A percentile compares a stretch with the other conserved stretches of the same genome.
These are phyloP conservation scores for Colletotrichum tofieldiae DNA, from an alignment of 2,329 filamentous ascomycete species.

Conservation along the genomic window DNA sequence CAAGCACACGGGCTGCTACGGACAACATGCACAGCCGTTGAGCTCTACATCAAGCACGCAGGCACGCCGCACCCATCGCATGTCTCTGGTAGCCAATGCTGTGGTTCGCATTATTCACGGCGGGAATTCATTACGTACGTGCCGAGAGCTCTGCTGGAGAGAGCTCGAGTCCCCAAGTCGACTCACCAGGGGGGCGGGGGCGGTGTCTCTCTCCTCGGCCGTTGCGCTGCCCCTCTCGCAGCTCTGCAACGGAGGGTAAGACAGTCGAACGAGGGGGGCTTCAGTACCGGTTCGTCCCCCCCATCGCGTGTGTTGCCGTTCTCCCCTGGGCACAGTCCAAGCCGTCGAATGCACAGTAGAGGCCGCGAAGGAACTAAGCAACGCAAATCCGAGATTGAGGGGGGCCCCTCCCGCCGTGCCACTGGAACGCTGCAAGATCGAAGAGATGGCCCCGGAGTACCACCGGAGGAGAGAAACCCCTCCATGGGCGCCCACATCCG, in stretches of 20 bases:
- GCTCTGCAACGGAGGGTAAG: neutral
- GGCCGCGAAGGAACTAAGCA: conserved; percentile 2
- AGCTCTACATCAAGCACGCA: neutral
- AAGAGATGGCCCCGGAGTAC: conserved; percentile 36
- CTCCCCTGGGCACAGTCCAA: conserved; percentile 27
- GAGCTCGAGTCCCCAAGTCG: neutral
- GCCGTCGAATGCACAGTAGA: conserved; percentile 27
- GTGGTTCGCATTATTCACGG: neutral
- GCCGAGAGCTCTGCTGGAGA: neutral
- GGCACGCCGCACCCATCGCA: too few species aligned
- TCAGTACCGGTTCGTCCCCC: neutral
- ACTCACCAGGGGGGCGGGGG: neutral
- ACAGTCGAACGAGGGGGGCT: neutral
- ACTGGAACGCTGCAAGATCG: conserved; percentile 30
- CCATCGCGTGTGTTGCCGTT: neutral
- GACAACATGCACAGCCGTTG: too few species aligned
- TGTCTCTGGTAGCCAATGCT: conserved; percentile 1
- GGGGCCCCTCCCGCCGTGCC: conserved; percentile 11
- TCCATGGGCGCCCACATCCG: neutral
- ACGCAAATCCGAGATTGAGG: conserved; percentile 32
- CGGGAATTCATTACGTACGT: conserved; percentile 8
- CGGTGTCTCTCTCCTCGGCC: too few species aligned
- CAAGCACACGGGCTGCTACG: too few species aligned
- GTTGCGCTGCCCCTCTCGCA: neutral
- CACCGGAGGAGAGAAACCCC: conserved; percentile 33